phyloP scores from a whole-genome alignment of 1,284 basidiomycete genomes.

The Ganoderma lucidum region DNA sequence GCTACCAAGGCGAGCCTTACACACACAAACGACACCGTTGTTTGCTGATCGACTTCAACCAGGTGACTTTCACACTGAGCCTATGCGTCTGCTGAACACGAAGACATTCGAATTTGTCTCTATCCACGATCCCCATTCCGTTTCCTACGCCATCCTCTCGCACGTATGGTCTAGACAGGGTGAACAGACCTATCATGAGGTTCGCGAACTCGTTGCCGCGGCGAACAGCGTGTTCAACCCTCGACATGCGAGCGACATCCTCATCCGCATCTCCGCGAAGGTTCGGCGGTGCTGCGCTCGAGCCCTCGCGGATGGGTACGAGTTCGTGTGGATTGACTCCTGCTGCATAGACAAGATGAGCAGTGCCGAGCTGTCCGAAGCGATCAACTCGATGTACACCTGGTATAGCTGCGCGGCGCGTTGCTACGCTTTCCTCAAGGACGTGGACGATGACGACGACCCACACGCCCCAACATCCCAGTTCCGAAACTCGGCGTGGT shows the following conservation, averaged over 20 bases:
- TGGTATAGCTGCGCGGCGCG: constrained; percentile 1
- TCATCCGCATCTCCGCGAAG: background rate
- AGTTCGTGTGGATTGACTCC: constrained; percentile 6
- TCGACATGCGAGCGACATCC: background rate
- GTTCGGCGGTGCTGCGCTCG: constrained; percentile 4
- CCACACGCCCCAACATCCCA: constrained; percentile 1
- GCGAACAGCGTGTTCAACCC: constrained; percentile 1
- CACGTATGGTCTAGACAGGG: constrained; percentile 6
- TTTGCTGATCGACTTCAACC: background rate
- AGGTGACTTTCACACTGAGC: background rate
- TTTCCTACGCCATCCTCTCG: constrained; percentile 7
- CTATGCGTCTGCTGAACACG: constrained; percentile 7
- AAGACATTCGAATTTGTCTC: constrained; percentile 6
- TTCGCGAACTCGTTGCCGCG: background rate
- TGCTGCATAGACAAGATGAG: constrained; percentile 10
- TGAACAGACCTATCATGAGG: constrained; percentile 5
- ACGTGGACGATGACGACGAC: constrained; percentile 6
- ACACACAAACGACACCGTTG: background rate
- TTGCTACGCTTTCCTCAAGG: constrained; percentile 6
- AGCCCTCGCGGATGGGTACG: constrained; percentile 7
- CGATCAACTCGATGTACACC: constrained; percentile 8
- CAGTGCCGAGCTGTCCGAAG: constrained; percentile 11
- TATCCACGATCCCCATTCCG: background rate
- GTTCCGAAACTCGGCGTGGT: constrained; percentile 2
- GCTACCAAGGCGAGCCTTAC: background rate